A percentile compares a stretch with the other conserved stretches of the same genome.
Conservation (phyloP, 1,139 yeast genomes). For the Scheffersomyces titani region DNA sequence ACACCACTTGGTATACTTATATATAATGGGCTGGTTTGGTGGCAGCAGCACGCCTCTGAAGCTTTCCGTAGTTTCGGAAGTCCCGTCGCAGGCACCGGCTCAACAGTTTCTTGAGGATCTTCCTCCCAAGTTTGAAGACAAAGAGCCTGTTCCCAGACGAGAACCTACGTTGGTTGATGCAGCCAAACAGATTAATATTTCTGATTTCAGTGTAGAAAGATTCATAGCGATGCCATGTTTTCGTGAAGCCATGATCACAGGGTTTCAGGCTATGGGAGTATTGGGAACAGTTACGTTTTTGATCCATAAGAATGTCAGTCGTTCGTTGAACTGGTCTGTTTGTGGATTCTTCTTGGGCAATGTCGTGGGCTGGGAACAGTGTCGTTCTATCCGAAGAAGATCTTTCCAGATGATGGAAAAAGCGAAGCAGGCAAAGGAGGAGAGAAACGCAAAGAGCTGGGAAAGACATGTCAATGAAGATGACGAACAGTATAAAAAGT, state of each 20-base stretch:
- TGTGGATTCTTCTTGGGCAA: constrained; percentile 82
- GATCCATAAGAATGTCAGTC: constrained; percentile 61
- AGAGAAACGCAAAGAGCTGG: constrained; percentile 30
- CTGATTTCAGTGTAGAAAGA: constrained; percentile 59
- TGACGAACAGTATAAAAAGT: constrained; percentile 27
- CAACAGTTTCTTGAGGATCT: constrained; percentile 23
- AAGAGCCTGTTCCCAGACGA: constrained; percentile 6
- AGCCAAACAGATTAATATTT: constrained; percentile 26
- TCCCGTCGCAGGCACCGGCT: constrained; percentile 4
- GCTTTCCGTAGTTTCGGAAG: constrained; percentile 21
- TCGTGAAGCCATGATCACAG: constrained; percentile 84
- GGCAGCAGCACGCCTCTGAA: constrained; percentile 19
- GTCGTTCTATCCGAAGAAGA: constrained; percentile 69
- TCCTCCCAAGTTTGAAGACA: constrained; percentile 50
- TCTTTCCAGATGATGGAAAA: constrained; percentile 61
- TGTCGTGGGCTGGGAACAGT: constrained; percentile 90
- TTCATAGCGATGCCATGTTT: constrained; percentile 81
- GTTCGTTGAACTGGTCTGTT: constrained; percentile 79
- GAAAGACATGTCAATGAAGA: constrained; percentile 17
- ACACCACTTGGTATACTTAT: neutral
- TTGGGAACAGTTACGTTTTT: constrained; percentile 71
- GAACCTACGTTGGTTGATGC: constrained; percentile 33
- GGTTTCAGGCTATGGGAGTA: constrained; percentile 82
- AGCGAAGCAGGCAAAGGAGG: constrained; percentile 57
- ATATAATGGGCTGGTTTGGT: constrained; percentile 26